Conservation (phyloP, 345 rosid genomes). For the Salix arbutifolia region DNA sequence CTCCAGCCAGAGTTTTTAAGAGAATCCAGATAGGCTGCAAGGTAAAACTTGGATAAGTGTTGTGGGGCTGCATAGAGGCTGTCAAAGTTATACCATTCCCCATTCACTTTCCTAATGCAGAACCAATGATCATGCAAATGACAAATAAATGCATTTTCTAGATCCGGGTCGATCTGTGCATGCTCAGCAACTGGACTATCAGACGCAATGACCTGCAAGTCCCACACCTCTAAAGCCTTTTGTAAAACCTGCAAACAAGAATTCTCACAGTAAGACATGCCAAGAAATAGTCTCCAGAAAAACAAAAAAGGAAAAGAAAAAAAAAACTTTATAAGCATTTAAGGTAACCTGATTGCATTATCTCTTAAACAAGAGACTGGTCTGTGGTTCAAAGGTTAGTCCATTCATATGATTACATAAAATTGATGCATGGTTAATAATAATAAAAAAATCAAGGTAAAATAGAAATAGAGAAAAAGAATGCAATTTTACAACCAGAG, state of each 20-base stretch:
- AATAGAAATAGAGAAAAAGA: background rate
- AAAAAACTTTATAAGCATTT: constrained; percentile 1
- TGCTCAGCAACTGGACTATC: constrained; percentile 87
- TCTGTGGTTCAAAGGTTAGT: background rate
- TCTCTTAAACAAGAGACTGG: background rate
- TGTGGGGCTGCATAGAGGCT: constrained; percentile 86
- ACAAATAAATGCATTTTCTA: constrained; percentile 79
- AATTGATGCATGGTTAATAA: background rate
- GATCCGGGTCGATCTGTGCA: constrained; percentile 85
- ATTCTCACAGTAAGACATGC: constrained; percentile 3
- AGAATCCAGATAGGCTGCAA: constrained; percentile 79
- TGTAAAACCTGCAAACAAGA: constrained; percentile 62
- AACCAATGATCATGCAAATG: constrained; percentile 97
- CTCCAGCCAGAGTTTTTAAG: constrained; percentile 90
- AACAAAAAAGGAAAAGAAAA: background rate
- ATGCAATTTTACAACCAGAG: background rate
- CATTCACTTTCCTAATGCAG: constrained; percentile 79
- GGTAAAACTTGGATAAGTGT: constrained; percentile 84
- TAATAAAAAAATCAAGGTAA: background rate
- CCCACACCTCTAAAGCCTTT: constrained; percentile 95
- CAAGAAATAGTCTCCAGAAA: constrained; percentile 1
- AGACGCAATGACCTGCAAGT: constrained; percentile 79
- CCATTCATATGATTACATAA: background rate
- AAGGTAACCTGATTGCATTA: background rate
- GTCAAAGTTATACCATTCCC: constrained; percentile 95